Evolutionary conservation across 345 rosid species (phyloP), one percentile per base, ranked within the genome.

Genomic region (Populus nigra): DNA sequence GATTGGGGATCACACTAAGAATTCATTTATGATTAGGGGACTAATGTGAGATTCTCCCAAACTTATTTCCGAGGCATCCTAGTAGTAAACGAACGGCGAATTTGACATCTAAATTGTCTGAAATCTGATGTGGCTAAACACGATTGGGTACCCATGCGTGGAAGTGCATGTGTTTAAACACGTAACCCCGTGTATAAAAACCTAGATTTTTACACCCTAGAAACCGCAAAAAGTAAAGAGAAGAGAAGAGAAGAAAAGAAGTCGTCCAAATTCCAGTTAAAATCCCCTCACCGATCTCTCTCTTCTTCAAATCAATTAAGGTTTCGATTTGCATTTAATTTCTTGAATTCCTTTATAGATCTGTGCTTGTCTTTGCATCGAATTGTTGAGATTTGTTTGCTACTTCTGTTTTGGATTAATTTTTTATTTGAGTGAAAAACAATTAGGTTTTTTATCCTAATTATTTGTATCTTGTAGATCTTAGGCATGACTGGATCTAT

Each of bases 111-210:
- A 23, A 5, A n/a, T 49, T 15, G 75, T 25, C 10, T 25, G 9
- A 53, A 36, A 53, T 53, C 55, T 62, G 78, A 79, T 53, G 69
- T 83, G 85, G 72, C 71, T 1, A 23, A 63, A 36, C 0, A 41
- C n/a, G 20, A 79, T 73, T 79, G 82, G 80, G 0, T 2, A 4
- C 2, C 4, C 9, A 13, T 8, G 75, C 80, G 82, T 82, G 79
- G 79, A 74, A 20, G 7, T 57, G 9, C 4, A n/a, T 2, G 29
- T 5, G 29, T 36, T 5, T 18, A 17, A 25, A 23, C 17, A 27
- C 5, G 27, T 2, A 29, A 2, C 9, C 1, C 61, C 13, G 13
- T 61, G 41, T 71, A 59, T 27, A 18, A 13, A 25, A 8, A 7
- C 35, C 1, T 22, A 17, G 8, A 41, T 11, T 23, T 5, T 7